Evolutionary conservation across 2,329 filamentous ascomycete species (phyloP), one percentile per base, ranked within the genome.

Genomic region (Microsporum audouinii): DNA sequence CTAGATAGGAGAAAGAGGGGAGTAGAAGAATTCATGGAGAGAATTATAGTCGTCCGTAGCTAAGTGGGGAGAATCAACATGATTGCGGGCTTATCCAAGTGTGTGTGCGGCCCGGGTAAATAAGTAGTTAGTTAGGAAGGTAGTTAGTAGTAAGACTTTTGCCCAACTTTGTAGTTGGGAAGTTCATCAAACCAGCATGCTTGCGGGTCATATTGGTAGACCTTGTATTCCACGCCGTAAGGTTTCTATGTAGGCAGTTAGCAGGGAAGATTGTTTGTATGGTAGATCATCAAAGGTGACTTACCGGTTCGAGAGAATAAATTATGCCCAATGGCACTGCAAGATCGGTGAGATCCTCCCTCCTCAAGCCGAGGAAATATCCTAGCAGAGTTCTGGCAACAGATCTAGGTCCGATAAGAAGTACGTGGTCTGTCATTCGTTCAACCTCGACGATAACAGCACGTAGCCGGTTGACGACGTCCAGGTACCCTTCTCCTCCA

Each of bases 371-470:
- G 78, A 94, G 91, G 76, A 99, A 99, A 75, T 99, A 99, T 0
- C 92, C 91, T 75, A 99, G 86, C 63, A 99, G 79, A 4, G 99
- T 92, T 36, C 94, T 85, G 61, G 90, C 92, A 43, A 97, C 88
- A 2, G 90, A 95, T 36, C 94, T 89, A 73, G 97, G 94, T 38
- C 89, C 91, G 67, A 97, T 88, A 67, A 99, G 86, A 63, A 97
- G 80, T 60, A 95, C 86, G 73, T 97, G 92, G 69, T 99, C 94
- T 34, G 90, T 95, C 80, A 96, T 97, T 63, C 94, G 88, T 79
- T 99, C 94, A 63, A 96, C 87, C 77, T 99, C 94, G 58, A 95
- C 88, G 65, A 99, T 96, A 78, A 99, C 94, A 65, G 95, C 88
- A 59, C 91, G 88, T 39, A 97, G 83, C 57, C 94, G 89, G 73